These are phyloP conservation scores for Ustilago trichophora DNA, from an alignment of 1,284 basidiomycete species.

Conservation along the genomic window DNA sequence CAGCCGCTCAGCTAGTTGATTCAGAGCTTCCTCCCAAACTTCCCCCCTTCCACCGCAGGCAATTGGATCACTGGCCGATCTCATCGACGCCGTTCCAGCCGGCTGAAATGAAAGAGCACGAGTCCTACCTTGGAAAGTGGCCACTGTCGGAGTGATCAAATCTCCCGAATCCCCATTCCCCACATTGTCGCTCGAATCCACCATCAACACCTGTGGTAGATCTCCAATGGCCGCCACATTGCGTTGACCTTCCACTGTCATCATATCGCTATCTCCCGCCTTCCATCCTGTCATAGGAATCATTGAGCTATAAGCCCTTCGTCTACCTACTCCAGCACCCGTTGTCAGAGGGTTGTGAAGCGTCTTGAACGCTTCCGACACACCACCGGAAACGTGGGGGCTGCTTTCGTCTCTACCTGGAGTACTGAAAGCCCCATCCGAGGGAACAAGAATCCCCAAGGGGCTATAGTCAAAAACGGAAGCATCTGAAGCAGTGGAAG, in stretches of 20 bases:
- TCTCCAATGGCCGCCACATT: background rate
- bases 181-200: background rate
- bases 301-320: conserved; percentile 31
- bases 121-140: conserved; percentile 18
- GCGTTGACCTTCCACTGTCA: background rate
- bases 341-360: no score
- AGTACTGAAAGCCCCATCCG: background rate
- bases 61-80: background rate
- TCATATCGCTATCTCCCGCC: conserved; percentile 11
- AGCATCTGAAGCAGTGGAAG: conserved; percentile 13
- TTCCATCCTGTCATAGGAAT: conserved; percentile 29
- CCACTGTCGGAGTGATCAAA: conserved; percentile 20
- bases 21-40: conserved; percentile 24
- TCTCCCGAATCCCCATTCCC: background rate
- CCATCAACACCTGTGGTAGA: conserved; percentile 17
- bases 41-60: conserved; percentile 1
- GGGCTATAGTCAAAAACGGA: conserved; percentile 25
- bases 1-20: conserved; percentile 5
- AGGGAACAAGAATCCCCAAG: conserved; percentile 20
- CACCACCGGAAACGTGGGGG: no score
- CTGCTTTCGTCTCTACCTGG: no score
- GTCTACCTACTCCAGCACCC: no score
- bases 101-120: conserved; percentile 16
- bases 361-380: no score
- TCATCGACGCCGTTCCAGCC: background rate